phyloP scores from a whole-genome alignment of 257 asterid species.

The Anisodus acutangulus region DNA sequence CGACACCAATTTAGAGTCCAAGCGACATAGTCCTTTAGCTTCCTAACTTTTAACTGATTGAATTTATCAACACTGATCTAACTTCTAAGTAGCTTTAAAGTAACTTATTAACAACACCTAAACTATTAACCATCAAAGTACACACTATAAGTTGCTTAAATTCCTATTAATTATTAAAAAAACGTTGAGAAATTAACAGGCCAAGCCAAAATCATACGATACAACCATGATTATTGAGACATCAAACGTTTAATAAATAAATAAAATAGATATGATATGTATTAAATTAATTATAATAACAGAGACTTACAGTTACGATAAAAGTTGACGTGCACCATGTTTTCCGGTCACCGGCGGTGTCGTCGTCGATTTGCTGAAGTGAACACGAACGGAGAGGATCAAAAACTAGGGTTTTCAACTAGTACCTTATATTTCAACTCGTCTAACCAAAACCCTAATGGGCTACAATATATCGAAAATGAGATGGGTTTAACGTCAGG shows the following conservation, averaged over 20 bases:
- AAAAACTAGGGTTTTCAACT: background rate
- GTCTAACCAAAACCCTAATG: background rate
- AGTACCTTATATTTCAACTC: background rate
- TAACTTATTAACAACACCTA: no score
- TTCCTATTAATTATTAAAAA: background rate
- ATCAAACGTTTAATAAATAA: no score
- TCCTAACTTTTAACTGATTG: background rate
- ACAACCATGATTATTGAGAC: no score
- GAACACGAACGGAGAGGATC: background rate
- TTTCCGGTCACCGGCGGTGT: background rate
- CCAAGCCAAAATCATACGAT: background rate
- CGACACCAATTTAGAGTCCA: no score
- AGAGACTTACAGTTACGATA: background rate
- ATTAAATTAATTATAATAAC: background rate
- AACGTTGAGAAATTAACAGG: background rate
- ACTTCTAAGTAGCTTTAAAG: no score
- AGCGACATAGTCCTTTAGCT: no score
- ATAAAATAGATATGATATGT: background rate
- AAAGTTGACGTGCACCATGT: constrained; percentile 1
- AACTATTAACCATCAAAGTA: background rate
- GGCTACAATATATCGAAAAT: background rate
- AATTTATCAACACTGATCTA: background rate
- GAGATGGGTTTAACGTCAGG: background rate
- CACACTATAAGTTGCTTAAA: background rate
- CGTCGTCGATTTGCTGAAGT: background rate